Conservation (phyloP, 176 grass and related monocot species). For the Typha latifolia region DNA sequence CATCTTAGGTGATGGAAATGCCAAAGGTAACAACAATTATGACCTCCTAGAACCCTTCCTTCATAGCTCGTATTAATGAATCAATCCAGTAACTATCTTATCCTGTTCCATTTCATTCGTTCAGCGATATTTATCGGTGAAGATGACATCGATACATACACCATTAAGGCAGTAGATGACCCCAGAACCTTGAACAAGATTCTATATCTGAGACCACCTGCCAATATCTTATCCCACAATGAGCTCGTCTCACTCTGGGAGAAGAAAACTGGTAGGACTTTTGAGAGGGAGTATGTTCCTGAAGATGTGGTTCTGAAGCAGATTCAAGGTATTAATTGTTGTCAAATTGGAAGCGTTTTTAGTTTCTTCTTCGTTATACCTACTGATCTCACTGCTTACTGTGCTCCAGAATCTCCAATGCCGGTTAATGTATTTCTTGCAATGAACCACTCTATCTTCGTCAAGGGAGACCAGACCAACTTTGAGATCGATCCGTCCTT, state of each 20-base stretch:
- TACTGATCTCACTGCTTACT: background rate
- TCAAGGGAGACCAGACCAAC: slow-evolving; percentile 35
- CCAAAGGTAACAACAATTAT: slow-evolving; percentile 16
- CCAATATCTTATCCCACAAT: slow-evolving; percentile 40
- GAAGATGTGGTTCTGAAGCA: slow-evolving; percentile 37
- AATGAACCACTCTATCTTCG: slow-evolving; percentile 34
- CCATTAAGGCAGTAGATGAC: slow-evolving; percentile 40
- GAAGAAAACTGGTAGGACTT: slow-evolving; percentile 36
- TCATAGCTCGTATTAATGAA: no score
- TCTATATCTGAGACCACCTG: slow-evolving; percentile 26
- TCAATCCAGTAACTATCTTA: background rate
- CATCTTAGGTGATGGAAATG: slow-evolving; percentile 38
- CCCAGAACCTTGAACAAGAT: slow-evolving; percentile 34
- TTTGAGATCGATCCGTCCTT: slow-evolving; percentile 42
- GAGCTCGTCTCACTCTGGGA: slow-evolving; percentile 49
- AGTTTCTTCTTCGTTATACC: background rate
- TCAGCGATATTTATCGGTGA: slow-evolving; percentile 38
- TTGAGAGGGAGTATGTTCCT: slow-evolving; percentile 23
- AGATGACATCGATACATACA: slow-evolving; percentile 39
- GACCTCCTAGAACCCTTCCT: background rate
- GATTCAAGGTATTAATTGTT: slow-evolving; percentile 29
- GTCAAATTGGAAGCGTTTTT: no score
- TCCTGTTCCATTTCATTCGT: background rate
- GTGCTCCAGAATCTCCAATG: slow-evolving; percentile 24
- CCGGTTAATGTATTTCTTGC: slow-evolving; percentile 22